phyloP scores from a whole-genome alignment of 2,329 filamentous ascomycete species.

The Ophiostoma australiae region DNA sequence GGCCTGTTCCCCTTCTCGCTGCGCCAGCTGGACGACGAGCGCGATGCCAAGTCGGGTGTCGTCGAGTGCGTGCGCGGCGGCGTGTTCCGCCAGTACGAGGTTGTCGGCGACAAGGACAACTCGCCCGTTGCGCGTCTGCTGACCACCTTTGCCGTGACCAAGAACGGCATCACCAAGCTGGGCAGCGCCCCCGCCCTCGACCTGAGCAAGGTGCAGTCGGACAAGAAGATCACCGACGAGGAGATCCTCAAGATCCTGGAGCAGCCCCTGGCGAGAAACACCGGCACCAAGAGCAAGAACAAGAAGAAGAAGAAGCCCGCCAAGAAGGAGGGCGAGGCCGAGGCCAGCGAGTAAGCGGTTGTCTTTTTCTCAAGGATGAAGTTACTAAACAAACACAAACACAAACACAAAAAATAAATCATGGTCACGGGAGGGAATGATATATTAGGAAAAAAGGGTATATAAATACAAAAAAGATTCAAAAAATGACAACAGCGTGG shows the following conservation, averaged over 20 bases:
- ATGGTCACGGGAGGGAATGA: background rate
- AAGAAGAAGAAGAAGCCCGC: slow-evolving; percentile 66
- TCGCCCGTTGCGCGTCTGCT: slow-evolving; percentile 79
- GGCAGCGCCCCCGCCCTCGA: slow-evolving; percentile 72
- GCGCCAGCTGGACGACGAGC: slow-evolving; percentile 93
- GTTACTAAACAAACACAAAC: background rate
- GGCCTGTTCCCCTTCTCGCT: slow-evolving; percentile 96
- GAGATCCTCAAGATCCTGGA: slow-evolving; percentile 93
- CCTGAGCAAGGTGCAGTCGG: slow-evolving; percentile 77
- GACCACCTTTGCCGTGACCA: slow-evolving; percentile 91
- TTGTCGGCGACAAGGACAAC: slow-evolving; percentile 88
- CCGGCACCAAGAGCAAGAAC: slow-evolving; percentile 82
- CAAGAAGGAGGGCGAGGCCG: slow-evolving; percentile 41
- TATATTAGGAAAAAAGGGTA: background rate
- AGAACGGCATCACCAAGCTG: slow-evolving; percentile 89
- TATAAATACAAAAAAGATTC: slow-evolving; percentile 1
- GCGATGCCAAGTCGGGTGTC: slow-evolving; percentile 89
- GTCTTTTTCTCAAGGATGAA: background rate
- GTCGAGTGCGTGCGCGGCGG: slow-evolving; percentile 93
- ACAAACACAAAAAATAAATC: background rate
- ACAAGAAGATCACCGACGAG: slow-evolving; percentile 97
- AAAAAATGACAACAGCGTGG: background rate
- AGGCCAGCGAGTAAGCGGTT: slow-evolving; percentile 22
- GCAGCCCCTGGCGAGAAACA: slow-evolving; percentile 78
- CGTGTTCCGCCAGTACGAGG: slow-evolving; percentile 92